Evolutionary conservation across 495 filamentous ascomycete species (phyloP).

Genomic region (Xylaria longipes): DNA sequence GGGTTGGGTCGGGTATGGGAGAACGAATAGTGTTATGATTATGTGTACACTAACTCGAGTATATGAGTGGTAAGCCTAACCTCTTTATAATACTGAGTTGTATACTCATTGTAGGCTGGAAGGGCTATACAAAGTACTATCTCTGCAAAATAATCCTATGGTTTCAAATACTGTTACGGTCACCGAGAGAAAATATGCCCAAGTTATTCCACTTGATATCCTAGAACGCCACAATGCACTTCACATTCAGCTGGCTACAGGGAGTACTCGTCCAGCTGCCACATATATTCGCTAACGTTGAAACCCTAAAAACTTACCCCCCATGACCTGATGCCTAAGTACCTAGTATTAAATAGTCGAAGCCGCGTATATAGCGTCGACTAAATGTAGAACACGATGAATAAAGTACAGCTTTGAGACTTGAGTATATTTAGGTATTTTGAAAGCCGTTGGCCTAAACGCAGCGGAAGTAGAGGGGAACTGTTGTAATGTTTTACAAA

Average conservation of each 20-base stretch:
- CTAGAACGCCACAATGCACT: neutral
- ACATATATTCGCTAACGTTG: neutral
- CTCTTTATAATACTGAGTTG: neutral
- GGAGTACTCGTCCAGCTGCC: neutral
- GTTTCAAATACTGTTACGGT: neutral
- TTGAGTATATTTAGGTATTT: neutral
- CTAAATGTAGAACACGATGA: neutral
- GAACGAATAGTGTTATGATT: neutral
- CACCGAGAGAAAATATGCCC: neutral
- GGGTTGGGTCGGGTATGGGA: neutral
- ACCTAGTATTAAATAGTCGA: neutral
- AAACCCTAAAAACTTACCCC: neutral
- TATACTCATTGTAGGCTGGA: neutral
- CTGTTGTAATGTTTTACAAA: neutral
- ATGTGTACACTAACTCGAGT: neutral
- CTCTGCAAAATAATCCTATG: neutral
- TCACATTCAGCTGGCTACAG: neutral
- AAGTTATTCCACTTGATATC: neutral
- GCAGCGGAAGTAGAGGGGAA: neutral
- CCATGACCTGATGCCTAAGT: neutral
- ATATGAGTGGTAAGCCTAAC: neutral
- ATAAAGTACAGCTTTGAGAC: neutral
- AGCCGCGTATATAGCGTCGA: neutral
- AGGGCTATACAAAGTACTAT: neutral
- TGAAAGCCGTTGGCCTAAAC: neutral